A percentile compares a stretch with the other conserved stretches of the same genome.
Evolutionary conservation across 2,329 filamentous ascomycete species (phyloP).

Genomic region (Didymella keratinophila): DNA sequence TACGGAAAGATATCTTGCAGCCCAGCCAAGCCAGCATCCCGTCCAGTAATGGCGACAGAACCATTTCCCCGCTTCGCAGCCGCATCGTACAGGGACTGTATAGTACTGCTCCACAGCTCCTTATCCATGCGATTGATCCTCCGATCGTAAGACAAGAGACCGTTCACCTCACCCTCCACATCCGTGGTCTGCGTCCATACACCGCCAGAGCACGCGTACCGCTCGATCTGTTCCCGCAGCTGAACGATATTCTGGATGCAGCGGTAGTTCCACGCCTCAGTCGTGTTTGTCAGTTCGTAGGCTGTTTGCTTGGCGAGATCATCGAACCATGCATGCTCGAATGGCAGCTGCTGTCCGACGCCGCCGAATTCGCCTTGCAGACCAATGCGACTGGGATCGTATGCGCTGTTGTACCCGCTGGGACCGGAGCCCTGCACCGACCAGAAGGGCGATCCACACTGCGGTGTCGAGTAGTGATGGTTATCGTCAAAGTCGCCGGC

Average conservation of each 20-base stretch:
- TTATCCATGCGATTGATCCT: constrained; percentile 65
- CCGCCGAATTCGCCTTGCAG: constrained; percentile 78
- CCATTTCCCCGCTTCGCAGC: constrained; percentile 25
- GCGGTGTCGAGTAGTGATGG: constrained; percentile 74
- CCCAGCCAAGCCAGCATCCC: constrained; percentile 1
- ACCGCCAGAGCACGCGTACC: constrained; percentile 70
- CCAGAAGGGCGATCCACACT: constrained; percentile 75
- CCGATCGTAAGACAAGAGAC: constrained; percentile 73
- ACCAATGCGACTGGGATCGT: constrained; percentile 66
- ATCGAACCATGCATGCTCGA: constrained; percentile 70
- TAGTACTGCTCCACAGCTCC: constrained; percentile 67
- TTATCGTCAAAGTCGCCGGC: constrained; percentile 73
- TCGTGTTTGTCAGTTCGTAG: constrained; percentile 68
- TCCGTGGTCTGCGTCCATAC: constrained; percentile 79
- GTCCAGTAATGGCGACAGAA: constrained; percentile 5
- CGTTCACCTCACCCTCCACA: constrained; percentile 78
- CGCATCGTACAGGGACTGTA: constrained; percentile 66
- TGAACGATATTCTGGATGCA: constrained; percentile 61
- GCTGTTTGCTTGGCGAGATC: constrained; percentile 66
- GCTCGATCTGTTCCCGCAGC: constrained; percentile 59
- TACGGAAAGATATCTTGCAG: constrained; percentile 8
- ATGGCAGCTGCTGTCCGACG: constrained; percentile 69
- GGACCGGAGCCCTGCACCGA: constrained; percentile 61
- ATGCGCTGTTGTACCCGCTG: constrained; percentile 54
- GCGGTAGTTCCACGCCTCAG: constrained; percentile 72